phyloP scores from a whole-genome alignment of 1,284 basidiomycete genomes.

The Malassezia yamatoensis region DNA sequence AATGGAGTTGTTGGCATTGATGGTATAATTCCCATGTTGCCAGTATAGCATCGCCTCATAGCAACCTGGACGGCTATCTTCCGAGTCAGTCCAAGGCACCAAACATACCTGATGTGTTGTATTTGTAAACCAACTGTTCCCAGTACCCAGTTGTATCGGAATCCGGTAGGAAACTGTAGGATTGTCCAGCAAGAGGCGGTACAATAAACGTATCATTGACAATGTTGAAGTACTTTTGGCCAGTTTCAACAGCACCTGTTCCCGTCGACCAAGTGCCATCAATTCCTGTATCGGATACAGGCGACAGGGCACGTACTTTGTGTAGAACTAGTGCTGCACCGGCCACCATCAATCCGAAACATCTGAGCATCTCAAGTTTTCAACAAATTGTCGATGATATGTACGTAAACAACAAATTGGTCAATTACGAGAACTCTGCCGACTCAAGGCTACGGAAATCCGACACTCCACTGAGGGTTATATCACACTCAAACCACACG shows the following conservation, averaged over 20 bases:
- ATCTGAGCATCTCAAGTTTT: neutral
- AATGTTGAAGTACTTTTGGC: slow-evolving; percentile 41
- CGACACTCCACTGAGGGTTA: neutral
- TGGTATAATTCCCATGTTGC: slow-evolving; percentile 44
- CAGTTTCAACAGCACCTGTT: slow-evolving; percentile 32
- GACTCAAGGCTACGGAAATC: neutral
- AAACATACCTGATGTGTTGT: slow-evolving; percentile 1
- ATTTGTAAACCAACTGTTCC: slow-evolving; percentile 43
- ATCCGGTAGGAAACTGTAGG: slow-evolving; percentile 42
- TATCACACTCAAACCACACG: slow-evolving; percentile 26
- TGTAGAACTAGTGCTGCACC: neutral
- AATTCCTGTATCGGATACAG: slow-evolving; percentile 16
- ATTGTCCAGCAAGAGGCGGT: slow-evolving; percentile 32
- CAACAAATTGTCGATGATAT: neutral
- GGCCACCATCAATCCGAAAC: neutral
- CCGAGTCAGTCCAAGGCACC: neutral
- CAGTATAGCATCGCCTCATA: slow-evolving; percentile 38
- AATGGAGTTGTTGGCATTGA: slow-evolving; percentile 29
- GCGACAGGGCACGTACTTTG: neutral
- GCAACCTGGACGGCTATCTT: slow-evolving; percentile 31
- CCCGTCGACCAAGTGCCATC: slow-evolving; percentile 43
- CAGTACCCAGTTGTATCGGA: slow-evolving; percentile 26
- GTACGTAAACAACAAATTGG: neutral
- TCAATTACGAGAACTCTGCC: too few relatives aligned
- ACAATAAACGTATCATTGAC: slow-evolving; percentile 37